Percentiles rank a stretch among this genome's conserved stretches.
These are phyloP conservation scores for Dactylellina sp. DNA, from an alignment of 2,329 filamentous ascomycete species.

Conservation along the genomic window DNA sequence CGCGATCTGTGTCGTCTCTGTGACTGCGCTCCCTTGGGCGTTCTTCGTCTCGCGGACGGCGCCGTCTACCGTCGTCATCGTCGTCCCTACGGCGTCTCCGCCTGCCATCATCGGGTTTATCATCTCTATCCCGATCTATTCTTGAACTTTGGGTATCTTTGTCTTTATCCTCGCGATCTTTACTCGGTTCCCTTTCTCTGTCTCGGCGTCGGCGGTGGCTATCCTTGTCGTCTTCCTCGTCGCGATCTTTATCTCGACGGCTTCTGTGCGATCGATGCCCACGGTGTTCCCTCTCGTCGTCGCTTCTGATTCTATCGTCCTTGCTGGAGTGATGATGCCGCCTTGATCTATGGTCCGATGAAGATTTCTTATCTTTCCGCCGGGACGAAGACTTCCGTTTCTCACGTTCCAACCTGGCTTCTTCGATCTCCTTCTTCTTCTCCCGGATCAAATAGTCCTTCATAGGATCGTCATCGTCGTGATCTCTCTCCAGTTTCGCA, in stretches of 20 bases:
- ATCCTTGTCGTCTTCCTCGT: conserved; percentile 58
- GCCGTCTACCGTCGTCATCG: conserved; percentile 31
- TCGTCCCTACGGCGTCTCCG: conserved; percentile 27
- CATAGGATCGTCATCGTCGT: conserved; percentile 98
- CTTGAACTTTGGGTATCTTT: conserved; percentile 7
- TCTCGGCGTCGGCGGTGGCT: conserved; percentile 61
- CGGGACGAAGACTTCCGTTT: conserved; percentile 65
- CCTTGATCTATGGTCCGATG: conserved; percentile 36
- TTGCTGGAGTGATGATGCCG: conserved; percentile 67
- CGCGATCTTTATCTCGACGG: conserved; percentile 54
- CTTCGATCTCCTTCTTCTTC: conserved; percentile 87
- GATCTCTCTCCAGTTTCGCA: conserved; percentile 77
- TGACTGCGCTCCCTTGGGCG: conserved; percentile 18
- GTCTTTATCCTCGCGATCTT: conserved; percentile 20
- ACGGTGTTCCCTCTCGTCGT: conserved; percentile 57
- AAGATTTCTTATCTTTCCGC: conserved; percentile 63
- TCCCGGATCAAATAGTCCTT: conserved; percentile 88
- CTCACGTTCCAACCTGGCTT: conserved; percentile 71
- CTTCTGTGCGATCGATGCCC: conserved; percentile 52
- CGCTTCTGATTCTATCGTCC: conserved; percentile 63
- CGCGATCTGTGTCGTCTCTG: conserved; percentile 32
- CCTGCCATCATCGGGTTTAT: conserved; percentile 21
- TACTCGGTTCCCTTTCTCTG: conserved; percentile 6
- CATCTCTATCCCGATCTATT: conserved; percentile 15
- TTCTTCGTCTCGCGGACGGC: conserved; percentile 39